These are phyloP conservation scores for Cercospora berteroae DNA, from an alignment of 2,329 filamentous ascomycete species.

Conservation along the genomic window DNA sequence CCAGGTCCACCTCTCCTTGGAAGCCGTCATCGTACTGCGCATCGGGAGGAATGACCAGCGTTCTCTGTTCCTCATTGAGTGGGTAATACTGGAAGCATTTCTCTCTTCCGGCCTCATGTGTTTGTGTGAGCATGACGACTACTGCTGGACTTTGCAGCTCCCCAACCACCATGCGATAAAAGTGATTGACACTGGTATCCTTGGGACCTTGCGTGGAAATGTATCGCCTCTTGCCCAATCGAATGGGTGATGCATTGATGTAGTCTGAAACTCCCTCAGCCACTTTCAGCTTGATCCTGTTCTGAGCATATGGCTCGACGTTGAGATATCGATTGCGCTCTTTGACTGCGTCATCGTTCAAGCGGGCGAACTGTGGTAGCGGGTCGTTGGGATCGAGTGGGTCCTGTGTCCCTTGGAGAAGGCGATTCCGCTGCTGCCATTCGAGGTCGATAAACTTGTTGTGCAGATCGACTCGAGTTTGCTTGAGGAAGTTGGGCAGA, in stretches of 20 bases:
- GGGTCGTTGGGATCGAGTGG: conserved; percentile 41
- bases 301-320: conserved; percentile 85
- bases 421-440: conserved; percentile 57
- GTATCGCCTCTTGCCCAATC: conserved; percentile 57
- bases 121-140: conserved; percentile 92
- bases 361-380: conserved; percentile 57
- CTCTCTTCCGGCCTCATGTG: conserved; percentile 70
- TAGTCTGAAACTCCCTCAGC: conserved; percentile 61
- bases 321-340: conserved; percentile 82
- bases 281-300: conserved; percentile 77
- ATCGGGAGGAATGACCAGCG: conserved; percentile 30
- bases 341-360: conserved; percentile 56
- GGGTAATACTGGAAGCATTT: conserved; percentile 87
- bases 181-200: conserved; percentile 68
- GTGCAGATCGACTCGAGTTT: conserved; percentile 55
- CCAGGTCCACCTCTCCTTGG: conserved; percentile 65
- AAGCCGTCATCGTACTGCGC: conserved; percentile 48
- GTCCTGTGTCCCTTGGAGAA: conserved; percentile 47
- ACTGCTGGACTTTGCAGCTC: conserved; percentile 63
- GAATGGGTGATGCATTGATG: conserved; percentile 53
- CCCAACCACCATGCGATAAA: conserved; percentile 88
- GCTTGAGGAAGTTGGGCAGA: conserved; percentile 52
- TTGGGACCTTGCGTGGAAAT: conserved; percentile 92
- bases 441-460: conserved; percentile 62
- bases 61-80: conserved; percentile 33